Percentiles rank a stretch among this genome's conserved stretches.
These are phyloP conservation scores for Vaccinium vitisidaea DNA, from an alignment of 148 eudicot genomes.

Conservation along the genomic window DNA sequence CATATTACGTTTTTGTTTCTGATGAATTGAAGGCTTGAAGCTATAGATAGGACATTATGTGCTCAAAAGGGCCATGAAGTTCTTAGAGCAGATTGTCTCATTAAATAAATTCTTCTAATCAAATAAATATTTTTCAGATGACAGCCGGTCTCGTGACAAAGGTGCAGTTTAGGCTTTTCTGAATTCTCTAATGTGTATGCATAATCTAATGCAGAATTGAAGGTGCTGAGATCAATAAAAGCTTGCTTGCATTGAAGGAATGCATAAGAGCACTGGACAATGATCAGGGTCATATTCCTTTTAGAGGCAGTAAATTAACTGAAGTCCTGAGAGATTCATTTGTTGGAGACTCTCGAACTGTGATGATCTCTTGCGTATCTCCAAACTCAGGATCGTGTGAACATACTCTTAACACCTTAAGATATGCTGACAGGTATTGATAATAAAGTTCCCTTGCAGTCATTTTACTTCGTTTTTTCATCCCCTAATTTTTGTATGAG, in stretches of 20 bases:
- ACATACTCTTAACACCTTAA: constrained; percentile 91
- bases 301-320: constrained; percentile 96
- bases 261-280: constrained; percentile 99
- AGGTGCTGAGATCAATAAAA: constrained; percentile 99
- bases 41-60: neutral
- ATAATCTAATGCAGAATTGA: constrained; percentile 54
- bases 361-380: constrained; percentile 97
- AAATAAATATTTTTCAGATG: neutral
- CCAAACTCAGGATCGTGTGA: constrained; percentile 96
- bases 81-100: neutral
- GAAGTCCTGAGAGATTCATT: constrained; percentile 98
- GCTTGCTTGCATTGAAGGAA: constrained; percentile 95
- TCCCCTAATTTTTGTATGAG: neutral
- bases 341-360: constrained; percentile 95
- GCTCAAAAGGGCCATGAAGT: neutral
- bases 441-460: neutral
- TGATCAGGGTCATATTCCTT: constrained; percentile 96
- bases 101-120: neutral
- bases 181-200: neutral
- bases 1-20: no score
- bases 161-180: neutral
- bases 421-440: constrained; percentile 95
- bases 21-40: neutral
- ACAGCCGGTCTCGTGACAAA: neutral
- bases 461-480: neutral